Evolutionary conservation across 2,329 filamentous ascomycete genomes (phyloP), one percentile per base, ranked within the genome.

Genomic region (Scedosporium apiospermum): DNA sequence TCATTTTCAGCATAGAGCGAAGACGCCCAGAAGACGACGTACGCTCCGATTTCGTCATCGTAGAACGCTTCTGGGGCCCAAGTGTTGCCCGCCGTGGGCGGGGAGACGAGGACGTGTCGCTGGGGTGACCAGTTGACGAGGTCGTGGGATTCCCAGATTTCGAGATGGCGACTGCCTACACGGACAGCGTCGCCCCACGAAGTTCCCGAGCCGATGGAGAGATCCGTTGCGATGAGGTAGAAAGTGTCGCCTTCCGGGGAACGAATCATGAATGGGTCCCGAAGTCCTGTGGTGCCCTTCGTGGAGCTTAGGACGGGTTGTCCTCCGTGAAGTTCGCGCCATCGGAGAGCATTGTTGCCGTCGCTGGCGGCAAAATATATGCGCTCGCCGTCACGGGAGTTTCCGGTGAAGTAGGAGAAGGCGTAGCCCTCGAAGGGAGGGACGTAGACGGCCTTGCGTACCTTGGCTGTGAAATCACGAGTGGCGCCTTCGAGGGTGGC

Each of bases 61-160:
- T 78, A 82, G 67, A 78, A 81, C 0, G 80, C 80, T 55, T 82
- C 80, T 0, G 80, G 80, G 0, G 80, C 80, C 80, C 80, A 82
- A 0, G 81, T 83, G 59, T 81, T 83, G 3, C 80, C 81, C 0
- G 80, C 80, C 0, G 74, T 78, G 1, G 73, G 65, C 0, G 80
- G 79, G 0, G 80, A 80, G 0, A 83, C 78, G 5, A 75, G 71
- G 23, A 81, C 70, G 23, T 82, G 79, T 16, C 80, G 75, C 63
- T 83, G 80, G 21, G 70, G 72, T 1, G 78, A 79, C 80, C 80
- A 83, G n/a, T 68, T 78, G 26, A 77, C 71, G 1, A 83, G 73
- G 63, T 83, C 79, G 16, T 71, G 71, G 0, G 79, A 80, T 66
- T 83, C 79, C 81, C 81, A 83, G 4, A 83, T 72, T 64, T 82